phyloP scores from a whole-genome alignment of 2,329 filamentous ascomycete genomes.

The Neonectria neomacrospora region DNA sequence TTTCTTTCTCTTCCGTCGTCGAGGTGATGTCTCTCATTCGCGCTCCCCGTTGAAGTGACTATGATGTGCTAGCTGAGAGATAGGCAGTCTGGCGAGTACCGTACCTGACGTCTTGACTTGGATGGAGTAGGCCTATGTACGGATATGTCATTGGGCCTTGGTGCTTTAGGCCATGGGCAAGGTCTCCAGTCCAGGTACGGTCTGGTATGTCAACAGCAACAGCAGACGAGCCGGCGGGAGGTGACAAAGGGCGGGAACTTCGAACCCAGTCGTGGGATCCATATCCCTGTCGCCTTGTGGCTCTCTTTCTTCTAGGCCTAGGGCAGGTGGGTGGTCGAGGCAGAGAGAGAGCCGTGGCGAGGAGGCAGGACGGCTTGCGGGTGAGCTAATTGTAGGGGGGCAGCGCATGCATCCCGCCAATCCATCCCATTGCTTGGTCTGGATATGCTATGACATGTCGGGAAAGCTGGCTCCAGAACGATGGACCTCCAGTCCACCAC shows the following conservation, averaged over 20 bases:
- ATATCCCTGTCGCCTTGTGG: slow-evolving; percentile 41
- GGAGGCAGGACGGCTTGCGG: slow-evolving; percentile 28
- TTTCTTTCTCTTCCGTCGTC: background rate
- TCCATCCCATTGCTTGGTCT: slow-evolving; percentile 6
- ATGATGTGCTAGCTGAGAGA: slow-evolving; percentile 20
- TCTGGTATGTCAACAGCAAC: slow-evolving; percentile 24
- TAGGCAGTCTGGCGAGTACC: background rate
- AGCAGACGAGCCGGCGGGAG: slow-evolving; percentile 28
- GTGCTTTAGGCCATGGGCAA: slow-evolving; percentile 4
- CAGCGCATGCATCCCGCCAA: slow-evolving; percentile 27
- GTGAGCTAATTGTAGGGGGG: slow-evolving; percentile 30
- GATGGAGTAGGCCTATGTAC: background rate
- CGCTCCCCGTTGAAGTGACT: background rate
- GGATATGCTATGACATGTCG: background rate
- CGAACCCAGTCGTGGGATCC: slow-evolving; percentile 40
- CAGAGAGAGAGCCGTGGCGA: slow-evolving; percentile 23
- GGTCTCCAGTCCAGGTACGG: background rate
- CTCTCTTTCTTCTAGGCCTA: slow-evolving; percentile 32
- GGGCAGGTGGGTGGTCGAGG: slow-evolving; percentile 35
- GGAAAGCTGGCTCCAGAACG: background rate
- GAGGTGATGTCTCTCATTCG: slow-evolving; percentile 12
- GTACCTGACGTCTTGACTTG: slow-evolving; percentile 1
- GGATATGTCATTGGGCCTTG: background rate
- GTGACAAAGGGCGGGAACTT: slow-evolving; percentile 33
- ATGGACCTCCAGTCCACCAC: background rate